Percentiles rank a stretch among this genome's conserved stretches.
Conservation (phyloP, 176 grass and related monocot species). For the Saccharum officinarum region DNA sequence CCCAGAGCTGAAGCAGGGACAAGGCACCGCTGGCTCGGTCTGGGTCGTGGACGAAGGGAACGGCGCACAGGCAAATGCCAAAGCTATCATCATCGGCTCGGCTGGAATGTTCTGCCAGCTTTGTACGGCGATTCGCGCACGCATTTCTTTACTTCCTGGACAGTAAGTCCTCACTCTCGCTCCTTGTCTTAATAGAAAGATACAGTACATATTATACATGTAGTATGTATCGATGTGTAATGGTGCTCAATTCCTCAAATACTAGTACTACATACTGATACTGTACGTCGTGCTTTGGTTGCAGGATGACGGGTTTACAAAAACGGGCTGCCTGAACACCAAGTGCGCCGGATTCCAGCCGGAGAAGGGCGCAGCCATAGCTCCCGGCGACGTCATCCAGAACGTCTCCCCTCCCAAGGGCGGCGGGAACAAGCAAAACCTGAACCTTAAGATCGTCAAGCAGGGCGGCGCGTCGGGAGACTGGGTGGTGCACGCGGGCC, state of each 20-base stretch:
- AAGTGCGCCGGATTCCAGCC: conserved; percentile 14
- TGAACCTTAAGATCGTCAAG: neutral
- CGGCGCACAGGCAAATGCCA: neutral
- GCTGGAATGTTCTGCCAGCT: conserved; percentile 18
- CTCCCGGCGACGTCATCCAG: neutral
- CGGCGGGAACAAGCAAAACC: neutral
- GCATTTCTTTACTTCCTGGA: neutral
- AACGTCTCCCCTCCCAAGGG: neutral
- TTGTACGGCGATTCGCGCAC: neutral
- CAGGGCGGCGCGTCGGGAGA: conserved; percentile 1
- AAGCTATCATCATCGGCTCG: neutral
- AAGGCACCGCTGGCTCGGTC: neutral
- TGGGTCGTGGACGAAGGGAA: neutral
- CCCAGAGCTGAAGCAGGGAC: neutral
- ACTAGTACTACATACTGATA: too few relatives aligned
- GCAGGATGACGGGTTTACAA: neutral
- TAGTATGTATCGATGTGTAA: too few relatives aligned
- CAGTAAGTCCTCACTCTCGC: neutral
- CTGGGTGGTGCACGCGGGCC: conserved; percentile 6
- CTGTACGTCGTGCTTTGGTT: neutral
- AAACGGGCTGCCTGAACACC: neutral
- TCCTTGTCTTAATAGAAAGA: too few relatives aligned
- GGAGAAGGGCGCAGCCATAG: neutral
- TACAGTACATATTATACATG: too few relatives aligned
- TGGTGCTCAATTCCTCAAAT: too few relatives aligned